phyloP scores from a whole-genome alignment of 768 basidiomycete genomes.

The Cantharellus cinnabarinus region DNA sequence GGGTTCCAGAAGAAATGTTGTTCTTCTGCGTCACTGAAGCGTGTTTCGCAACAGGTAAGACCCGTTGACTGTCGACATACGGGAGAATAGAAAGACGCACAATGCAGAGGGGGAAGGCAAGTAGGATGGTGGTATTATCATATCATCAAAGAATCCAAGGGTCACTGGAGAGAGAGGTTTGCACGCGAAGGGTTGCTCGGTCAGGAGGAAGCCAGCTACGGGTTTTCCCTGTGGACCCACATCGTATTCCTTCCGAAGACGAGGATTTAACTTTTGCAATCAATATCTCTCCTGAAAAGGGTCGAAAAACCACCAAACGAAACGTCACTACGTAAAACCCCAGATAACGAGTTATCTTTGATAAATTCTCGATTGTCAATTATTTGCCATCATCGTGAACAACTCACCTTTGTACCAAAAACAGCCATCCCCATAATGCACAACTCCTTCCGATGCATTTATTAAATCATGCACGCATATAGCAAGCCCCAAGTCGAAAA shows the following conservation, averaged over 20 bases:
- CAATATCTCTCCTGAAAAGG: slow-evolving; percentile 77
- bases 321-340: slow-evolving; percentile 43
- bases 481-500: slow-evolving; percentile 82
- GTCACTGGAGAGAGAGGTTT: slow-evolving; percentile 31
- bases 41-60: neutral
- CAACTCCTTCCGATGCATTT: slow-evolving; percentile 75
- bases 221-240: slow-evolving; percentile 20
- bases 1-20: slow-evolving; percentile 72
- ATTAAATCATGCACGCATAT: slow-evolving; percentile 77
- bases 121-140: slow-evolving; percentile 60
- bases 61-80: neutral
- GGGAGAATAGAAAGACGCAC: slow-evolving; percentile 22
- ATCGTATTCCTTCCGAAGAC: slow-evolving; percentile 63
- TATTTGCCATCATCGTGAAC: neutral
- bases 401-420: slow-evolving; percentile 77
- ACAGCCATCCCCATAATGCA: slow-evolving; percentile 85
- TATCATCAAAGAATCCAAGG: slow-evolving; percentile 85
- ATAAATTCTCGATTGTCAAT: neutral
- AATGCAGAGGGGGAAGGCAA: slow-evolving; percentile 69
- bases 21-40: slow-evolving; percentile 52
- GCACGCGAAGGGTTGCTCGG: no score
- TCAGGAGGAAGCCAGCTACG: slow-evolving; percentile 13
- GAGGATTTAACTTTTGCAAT: slow-evolving; percentile 76
- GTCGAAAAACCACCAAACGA: slow-evolving; percentile 76
- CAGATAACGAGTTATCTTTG: neutral